Evolutionary conservation across 2,329 filamentous ascomycete species (phyloP).

Genomic region (Annulohypoxylon truncatum): DNA sequence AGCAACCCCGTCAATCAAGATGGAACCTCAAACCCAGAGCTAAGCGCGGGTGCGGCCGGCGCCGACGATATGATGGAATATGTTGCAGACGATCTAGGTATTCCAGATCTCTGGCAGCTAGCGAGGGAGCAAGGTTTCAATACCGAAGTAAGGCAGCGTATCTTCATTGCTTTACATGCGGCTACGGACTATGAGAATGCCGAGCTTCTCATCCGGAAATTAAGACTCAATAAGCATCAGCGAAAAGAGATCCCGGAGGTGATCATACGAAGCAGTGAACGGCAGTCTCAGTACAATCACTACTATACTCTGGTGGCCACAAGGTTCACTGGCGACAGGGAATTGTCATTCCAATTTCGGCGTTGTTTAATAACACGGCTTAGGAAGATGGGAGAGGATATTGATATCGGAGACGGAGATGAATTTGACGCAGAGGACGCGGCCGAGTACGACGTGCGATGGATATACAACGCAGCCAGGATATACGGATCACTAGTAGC

Average conservation of each 20-base stretch:
- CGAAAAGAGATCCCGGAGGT: constrained; percentile 89
- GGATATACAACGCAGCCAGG: constrained; percentile 64
- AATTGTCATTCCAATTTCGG: constrained; percentile 85
- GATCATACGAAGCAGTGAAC: constrained; percentile 85
- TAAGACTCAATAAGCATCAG: constrained; percentile 87
- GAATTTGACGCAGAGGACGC: constrained; percentile 67
- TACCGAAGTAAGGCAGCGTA: constrained; percentile 86
- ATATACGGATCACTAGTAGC: constrained; percentile 65
- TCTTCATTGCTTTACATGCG: constrained; percentile 91
- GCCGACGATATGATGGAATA: constrained; percentile 49
- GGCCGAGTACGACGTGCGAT: constrained; percentile 64
- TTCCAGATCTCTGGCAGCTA: constrained; percentile 78
- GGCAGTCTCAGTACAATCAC: constrained; percentile 87
- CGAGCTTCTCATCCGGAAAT: constrained; percentile 79
- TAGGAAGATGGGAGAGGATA: constrained; percentile 82
- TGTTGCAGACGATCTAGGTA: constrained; percentile 59
- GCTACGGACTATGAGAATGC: constrained; percentile 87
- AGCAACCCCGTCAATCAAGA: neutral
- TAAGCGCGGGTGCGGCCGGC: constrained; percentile 42
- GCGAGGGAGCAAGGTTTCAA: constrained; percentile 87
- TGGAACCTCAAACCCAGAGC: constrained; percentile 24
- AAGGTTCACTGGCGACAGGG: constrained; percentile 79
- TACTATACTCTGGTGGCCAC: constrained; percentile 91
- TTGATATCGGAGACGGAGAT: constrained; percentile 67
- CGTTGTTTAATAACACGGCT: constrained; percentile 89